phyloP scores from a whole-genome alignment of 306 rosid species.

The Ormosia semicastrata region DNA sequence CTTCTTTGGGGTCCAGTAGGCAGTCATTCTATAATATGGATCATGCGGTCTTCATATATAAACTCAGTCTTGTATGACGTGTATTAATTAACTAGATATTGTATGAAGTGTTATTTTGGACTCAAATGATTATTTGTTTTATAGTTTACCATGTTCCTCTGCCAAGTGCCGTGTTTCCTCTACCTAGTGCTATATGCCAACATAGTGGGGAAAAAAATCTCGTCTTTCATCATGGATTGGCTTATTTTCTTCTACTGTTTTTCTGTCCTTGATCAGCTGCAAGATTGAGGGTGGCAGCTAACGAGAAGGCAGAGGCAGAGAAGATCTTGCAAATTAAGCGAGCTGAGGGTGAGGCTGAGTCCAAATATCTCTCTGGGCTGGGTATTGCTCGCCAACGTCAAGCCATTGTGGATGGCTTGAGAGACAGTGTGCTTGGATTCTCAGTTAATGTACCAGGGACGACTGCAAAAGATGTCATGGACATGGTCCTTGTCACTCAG shows the following conservation, averaged over 20 bases:
- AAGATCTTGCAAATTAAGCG: slow-evolving; percentile 84
- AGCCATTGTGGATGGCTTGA: slow-evolving; percentile 90
- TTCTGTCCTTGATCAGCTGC: slow-evolving; percentile 61
- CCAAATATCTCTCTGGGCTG: slow-evolving; percentile 82
- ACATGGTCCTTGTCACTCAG: slow-evolving; percentile 96
- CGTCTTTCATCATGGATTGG: background rate
- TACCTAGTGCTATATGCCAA: background rate
- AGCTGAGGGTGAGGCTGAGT: slow-evolving; percentile 95
- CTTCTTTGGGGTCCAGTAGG: background rate
- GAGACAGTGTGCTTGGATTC: slow-evolving; percentile 92
- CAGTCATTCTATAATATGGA: background rate
- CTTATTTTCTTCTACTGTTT: background rate
- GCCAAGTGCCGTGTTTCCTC: background rate
- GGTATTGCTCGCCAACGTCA: slow-evolving; percentile 97
- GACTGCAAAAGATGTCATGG: slow-evolving; percentile 90
- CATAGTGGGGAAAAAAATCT: background rate
- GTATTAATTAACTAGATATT: background rate
- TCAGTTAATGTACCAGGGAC: slow-evolving; percentile 92
- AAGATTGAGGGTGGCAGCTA: slow-evolving; percentile 85
- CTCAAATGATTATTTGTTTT: background rate
- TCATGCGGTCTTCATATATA: background rate
- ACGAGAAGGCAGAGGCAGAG: slow-evolving; percentile 96
- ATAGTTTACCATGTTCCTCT: slow-evolving; percentile 1
- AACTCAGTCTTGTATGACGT: background rate
- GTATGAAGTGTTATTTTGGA: background rate